Base-by-base conservation (phyloP, 495 filamentous ascomycete genomes). In the Usnea hakonensis region DNA sequence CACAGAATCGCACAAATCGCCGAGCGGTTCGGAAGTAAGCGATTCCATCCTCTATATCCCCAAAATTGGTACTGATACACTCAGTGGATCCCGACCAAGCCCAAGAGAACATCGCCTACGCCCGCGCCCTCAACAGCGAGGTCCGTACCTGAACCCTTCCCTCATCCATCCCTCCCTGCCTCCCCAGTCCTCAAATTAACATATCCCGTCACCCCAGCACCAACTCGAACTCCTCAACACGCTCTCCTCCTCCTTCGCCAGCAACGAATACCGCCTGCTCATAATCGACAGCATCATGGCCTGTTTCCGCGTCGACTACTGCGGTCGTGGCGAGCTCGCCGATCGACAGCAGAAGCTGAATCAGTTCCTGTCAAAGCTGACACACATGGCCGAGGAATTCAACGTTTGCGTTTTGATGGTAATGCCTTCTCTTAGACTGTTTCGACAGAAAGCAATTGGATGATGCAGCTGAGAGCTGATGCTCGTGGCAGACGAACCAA, bases 231-330 rank as follows among this genome's bases (percentile, higher is more conserved):
- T 89, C 40, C 77, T 91, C 57, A 87, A 88, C 70, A 78, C 78
- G 17, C 79, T 91, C 19, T 81, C 82, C 57, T 77, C 79, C 60
- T 82, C 82, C 67, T 90, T 91, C 75, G 80, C 82, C 30, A 82
- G 76, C 2, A 86, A 86, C 33, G 80, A 88, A 62, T 91, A 87
- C 71, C 80, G 87, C 30, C 80, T 91, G 52, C 77, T 91, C 32
- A 79, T 91, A 62, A 83, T 91, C 67, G 88, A 91, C 70, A 89
- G 85, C 70, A 87, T 91, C 66, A 90, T 90, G 83, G 85, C 87
- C 54, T 86, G 86, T 62, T 91, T 89, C 68, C 81, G 88, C 19
- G 86, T 88, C 30, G 88, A 91, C 70, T 91, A 83, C 66, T 79
- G 78, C 72, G 88, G 88, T 23, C 84, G 88, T 63, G 88, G 86